Base-by-base conservation (phyloP, 768 basidiomycete genomes). In the button mushroom (Agaricus bisporus) region DNA sequence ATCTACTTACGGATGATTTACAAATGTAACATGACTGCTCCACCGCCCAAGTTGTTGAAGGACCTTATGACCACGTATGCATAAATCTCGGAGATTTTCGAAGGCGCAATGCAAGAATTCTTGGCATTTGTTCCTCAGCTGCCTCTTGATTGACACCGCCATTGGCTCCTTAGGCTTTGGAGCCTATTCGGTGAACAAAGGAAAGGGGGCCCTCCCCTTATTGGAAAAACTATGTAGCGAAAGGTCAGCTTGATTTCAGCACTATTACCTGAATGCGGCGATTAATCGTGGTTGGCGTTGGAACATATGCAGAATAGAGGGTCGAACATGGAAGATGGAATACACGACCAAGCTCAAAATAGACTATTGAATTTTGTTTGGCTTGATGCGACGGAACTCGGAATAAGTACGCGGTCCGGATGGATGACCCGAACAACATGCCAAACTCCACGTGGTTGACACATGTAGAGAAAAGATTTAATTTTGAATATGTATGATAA, bases 31-130 rank as follows among this genome's bases (percentile, higher is more conserved):
- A 26, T 12, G 47, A 36, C 12, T 22, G 7, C 11, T 32, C 32
- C 32, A 32, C 32, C 32, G 32, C 11, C 32, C 32, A 32, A 6
- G 8, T 8, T 9, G 3, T 36, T 53, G 22, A 17, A 38, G 22
- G 37, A 37, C 35, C 52, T 54, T 38, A 44, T 54, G 52, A 54
- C 44, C 52, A 41, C 2, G 35, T 28, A 25, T 47, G 52, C 44
- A 28, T 54, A 47, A 54, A 54, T 29, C 22, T 54, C 52, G 52
- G 52, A 18, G n/a, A 43, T 12, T 41, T 43, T 44, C 50, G 42
- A 22, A 22, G 22, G 22, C 22, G 22, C 22, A 22, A 46, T 14
- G 22, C 26, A 47, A 46, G 46, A 12, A 39, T 18, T 32, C 38
- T 18, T 22, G 35, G 32, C 2, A 32, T 32, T 32, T 4, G 32